phyloP scores from a whole-genome alignment of 345 rosid genomes.

The Sonneratia alba region DNA sequence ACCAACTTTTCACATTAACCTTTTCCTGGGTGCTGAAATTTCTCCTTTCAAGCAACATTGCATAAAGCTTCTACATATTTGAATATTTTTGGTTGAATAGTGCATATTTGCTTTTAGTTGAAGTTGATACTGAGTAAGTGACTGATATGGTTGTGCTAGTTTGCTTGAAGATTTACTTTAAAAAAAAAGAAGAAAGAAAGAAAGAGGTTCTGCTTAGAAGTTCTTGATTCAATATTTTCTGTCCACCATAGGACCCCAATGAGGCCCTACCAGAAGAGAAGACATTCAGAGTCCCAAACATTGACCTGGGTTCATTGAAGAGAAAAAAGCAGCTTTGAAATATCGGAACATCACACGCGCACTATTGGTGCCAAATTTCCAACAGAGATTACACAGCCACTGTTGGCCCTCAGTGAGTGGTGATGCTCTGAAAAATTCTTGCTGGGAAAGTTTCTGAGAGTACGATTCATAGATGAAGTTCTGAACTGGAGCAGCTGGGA shows the following conservation, averaged over 20 bases:
- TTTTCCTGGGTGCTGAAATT: not conserved
- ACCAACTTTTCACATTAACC: not conserved
- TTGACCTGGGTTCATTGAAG: constrained; percentile 64
- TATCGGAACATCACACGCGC: constrained; percentile 44
- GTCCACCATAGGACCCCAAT: constrained; percentile 25
- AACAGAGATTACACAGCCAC: constrained; percentile 56
- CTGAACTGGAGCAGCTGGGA: constrained; percentile 22
- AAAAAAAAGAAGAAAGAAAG: too few relatives aligned
- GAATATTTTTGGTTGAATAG: not conserved
- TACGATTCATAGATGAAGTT: constrained; percentile 35
- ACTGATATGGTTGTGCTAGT: not conserved
- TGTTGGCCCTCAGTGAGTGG: constrained; percentile 86
- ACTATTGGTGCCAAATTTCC: constrained; percentile 39
- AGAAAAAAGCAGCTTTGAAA: constrained; percentile 64
- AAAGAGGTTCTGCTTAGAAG: too few relatives aligned
- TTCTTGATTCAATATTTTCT: not conserved
- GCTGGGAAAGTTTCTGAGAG: constrained; percentile 74
- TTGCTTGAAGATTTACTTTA: too few relatives aligned
- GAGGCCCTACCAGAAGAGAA: constrained; percentile 41
- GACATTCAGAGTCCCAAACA: constrained; percentile 56
- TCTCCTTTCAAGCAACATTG: not conserved
- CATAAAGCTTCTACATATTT: not conserved
- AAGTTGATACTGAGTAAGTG: not conserved
- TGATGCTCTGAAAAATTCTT: constrained; percentile 56
- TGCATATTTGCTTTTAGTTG: not conserved